Base-by-base conservation (phyloP, 192 early-diverging fungal genomes). In the Endogone sp. region DNA sequence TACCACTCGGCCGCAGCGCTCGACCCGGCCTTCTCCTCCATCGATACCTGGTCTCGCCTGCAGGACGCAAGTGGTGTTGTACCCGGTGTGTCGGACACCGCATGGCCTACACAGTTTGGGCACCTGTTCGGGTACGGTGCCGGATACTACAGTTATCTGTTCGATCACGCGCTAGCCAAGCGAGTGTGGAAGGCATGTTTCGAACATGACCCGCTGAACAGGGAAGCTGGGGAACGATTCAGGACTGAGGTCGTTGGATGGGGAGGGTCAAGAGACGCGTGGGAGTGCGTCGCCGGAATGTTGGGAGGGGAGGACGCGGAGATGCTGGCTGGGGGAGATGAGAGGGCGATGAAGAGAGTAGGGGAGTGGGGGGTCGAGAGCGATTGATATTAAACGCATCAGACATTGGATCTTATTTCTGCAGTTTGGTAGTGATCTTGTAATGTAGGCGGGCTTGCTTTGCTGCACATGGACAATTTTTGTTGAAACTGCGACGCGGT, bases 201-300 rank as follows among this genome's bases (percentile, higher is more conserved):
- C 73, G 82, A 75, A n/a, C 73, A 77, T 4, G 77, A 84, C 63
- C 89, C 90, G 20, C 81, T 91, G 57, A 77, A 75, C 62, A 74
- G 91, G 61, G 79, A 79, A 29, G 82, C 81, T 0, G 92, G 92
- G 32, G 90, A 86, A 80, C 82, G 83, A 29, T 84, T 91, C 67
- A 83, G 82, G 55, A 82, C 84, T 25, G 84, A 96, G 72, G 77
- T 99, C 25, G 78, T 98, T 62, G 76, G 89, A 60, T 95, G 94
- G 93, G 98, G 98, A 29, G 98, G 98, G 16, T 94, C 92, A 3
- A 84, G 93, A 32, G 92, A 97, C 79, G 95, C 95, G 3, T 98
- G 95, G 94, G 66, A 83, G 63, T 89, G 90, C 37, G 70, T 94
- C 22, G 90, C 87, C 0, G 79, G 83, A 3, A 76, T 91, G 27